Base-by-base conservation (phyloP, 805 yeast species). In the Metschnikowia henanensis region DNA sequence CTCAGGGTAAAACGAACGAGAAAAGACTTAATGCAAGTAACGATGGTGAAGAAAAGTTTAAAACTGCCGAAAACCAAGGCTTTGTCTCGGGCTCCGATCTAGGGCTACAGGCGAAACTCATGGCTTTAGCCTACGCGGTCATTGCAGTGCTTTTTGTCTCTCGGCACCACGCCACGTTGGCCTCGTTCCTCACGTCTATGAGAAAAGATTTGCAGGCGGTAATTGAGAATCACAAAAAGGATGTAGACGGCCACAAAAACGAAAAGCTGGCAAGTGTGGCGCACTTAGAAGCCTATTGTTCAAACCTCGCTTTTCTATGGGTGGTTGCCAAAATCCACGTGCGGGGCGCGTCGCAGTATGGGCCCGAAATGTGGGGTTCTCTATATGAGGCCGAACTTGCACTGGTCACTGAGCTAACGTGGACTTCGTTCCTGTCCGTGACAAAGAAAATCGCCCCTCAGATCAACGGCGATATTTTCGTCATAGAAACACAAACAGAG, bases 71-170 rank as follows among this genome's bases (percentile, higher is more conserved):
- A 2, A 3, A 3, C 12, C 8, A 23, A 9, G 26, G 12, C 12
- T 23, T 23, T 23, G 26, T 23, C 12, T 23, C 26, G 12, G 26
- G 26, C 26, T 23, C 12, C 12, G 26, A 23, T 13, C 26, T 3
- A 17, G 45, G 29, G n/a, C 45, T 54, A 16, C 56, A 53, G 45
- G 37, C 34, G 5, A 58, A 60, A 33, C 51, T 70, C 32, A 53
- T 50, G 33, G 65, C 62, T 41, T 48, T 66, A 30, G 65, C 68
- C 39, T 70, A 61, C 49, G 66, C 65, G 40, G 56, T 67, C 15
- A 50, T 63, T 18, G 64, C 62, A 15, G 55, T 64, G 6, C 51
- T 68, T 10, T 41, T 55, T 12, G 58, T 66, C 28, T 65, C 65
- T 16, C 61, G 66, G 29, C 57, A 66, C 45, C 59, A 57, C 47